These are phyloP conservation scores for Candida silvicultrix DNA, from an alignment of 805 yeast genomes.

Conservation along the genomic window DNA sequence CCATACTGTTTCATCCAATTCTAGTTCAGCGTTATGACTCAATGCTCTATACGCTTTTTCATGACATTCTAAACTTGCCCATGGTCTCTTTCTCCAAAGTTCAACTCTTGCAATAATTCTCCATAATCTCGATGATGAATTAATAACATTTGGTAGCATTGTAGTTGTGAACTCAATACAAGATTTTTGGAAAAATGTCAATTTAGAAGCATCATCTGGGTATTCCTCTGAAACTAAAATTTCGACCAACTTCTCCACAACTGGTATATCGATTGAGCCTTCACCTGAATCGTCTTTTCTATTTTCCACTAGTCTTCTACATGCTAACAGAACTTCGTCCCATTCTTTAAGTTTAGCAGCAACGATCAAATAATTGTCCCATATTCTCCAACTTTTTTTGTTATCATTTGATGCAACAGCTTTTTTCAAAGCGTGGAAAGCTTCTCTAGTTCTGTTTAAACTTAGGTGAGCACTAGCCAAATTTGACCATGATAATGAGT, in stretches of 20 bases:
- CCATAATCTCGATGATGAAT: slow-evolving; percentile 63
- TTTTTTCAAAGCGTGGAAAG: slow-evolving; percentile 76
- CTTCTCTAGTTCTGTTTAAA: slow-evolving; percentile 62
- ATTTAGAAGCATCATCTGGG: slow-evolving; percentile 28
- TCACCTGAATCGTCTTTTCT: slow-evolving; percentile 55
- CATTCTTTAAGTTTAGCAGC: slow-evolving; percentile 82
- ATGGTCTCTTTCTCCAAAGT: slow-evolving; percentile 79
- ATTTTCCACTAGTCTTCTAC: slow-evolving; percentile 53
- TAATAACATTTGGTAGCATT: slow-evolving; percentile 61
- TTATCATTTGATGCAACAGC: slow-evolving; percentile 68
- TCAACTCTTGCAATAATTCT: slow-evolving; percentile 79
- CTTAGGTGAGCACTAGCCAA: slow-evolving; percentile 73
- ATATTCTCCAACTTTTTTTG: slow-evolving; percentile 78
- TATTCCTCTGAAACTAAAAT: slow-evolving; percentile 48
- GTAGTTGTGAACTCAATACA: slow-evolving; percentile 70
- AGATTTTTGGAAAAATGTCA: slow-evolving; percentile 57
- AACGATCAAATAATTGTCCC: slow-evolving; percentile 81
- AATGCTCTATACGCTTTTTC: slow-evolving; percentile 82
- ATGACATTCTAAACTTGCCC: slow-evolving; percentile 80
- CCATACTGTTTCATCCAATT: slow-evolving; percentile 59
- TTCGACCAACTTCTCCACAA: slow-evolving; percentile 68
- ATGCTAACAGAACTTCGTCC: slow-evolving; percentile 79
- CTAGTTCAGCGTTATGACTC: slow-evolving; percentile 57
- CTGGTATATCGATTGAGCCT: slow-evolving; percentile 63
- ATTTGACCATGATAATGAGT: slow-evolving; percentile 86